phyloP scores from a whole-genome alignment of 2,329 filamentous ascomycete species.

The Didymella keratinophila region DNA sequence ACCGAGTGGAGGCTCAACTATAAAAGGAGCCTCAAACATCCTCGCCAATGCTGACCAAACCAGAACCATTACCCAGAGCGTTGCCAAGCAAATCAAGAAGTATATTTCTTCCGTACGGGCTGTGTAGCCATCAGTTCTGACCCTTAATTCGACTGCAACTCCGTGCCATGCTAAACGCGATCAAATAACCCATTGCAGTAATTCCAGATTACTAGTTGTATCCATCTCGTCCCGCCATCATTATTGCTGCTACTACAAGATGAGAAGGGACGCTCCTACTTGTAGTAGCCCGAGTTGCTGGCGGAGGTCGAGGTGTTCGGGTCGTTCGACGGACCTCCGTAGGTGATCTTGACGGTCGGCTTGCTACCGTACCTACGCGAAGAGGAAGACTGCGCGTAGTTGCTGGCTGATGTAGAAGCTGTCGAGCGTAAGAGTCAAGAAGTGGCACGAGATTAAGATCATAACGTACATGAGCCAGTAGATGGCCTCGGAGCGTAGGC shows the following conservation, averaged over 20 bases:
- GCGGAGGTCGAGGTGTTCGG: constrained; percentile 9
- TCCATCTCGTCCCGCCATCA: constrained; percentile 10
- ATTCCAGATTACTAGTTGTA: constrained; percentile 8
- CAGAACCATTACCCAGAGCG: neutral
- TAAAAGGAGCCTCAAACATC: constrained; percentile 15
- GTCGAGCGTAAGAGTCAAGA: constrained; percentile 4
- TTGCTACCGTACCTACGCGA: constrained; percentile 7
- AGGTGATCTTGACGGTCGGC: neutral
- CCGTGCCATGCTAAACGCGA: constrained; percentile 6
- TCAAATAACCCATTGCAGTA: neutral
- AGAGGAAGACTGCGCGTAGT: constrained; percentile 11
- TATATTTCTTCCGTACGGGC: neutral
- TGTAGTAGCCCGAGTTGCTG: constrained; percentile 5
- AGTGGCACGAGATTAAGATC: neutral
- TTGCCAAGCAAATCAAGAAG: neutral
- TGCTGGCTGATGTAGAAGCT: constrained; percentile 1
- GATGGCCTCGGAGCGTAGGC: neutral
- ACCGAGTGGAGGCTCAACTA: constrained; percentile 9
- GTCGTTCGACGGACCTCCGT: constrained; percentile 1
- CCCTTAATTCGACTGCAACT: constrained; percentile 9
- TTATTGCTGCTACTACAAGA: neutral
- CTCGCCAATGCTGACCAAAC: constrained; percentile 8
- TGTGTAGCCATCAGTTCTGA: constrained; percentile 4
- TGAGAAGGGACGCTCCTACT: neutral
- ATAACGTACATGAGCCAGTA: neutral